Conservation (phyloP, 495 filamentous ascomycete species). For the Penicillium salamii region DNA sequence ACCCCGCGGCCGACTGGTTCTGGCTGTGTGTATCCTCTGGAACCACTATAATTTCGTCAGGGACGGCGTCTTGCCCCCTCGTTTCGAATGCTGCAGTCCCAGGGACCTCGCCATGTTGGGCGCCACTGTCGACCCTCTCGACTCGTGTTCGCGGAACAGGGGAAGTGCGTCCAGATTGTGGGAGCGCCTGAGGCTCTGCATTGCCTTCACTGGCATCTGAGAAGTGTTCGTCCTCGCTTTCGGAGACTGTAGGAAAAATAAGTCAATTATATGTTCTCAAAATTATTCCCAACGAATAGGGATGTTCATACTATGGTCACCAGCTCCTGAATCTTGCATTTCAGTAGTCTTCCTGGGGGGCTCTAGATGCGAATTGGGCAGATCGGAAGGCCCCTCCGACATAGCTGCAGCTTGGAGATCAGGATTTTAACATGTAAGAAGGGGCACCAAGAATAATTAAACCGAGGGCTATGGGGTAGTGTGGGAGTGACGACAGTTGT, state of each 20-base stretch:
- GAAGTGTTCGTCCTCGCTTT: conserved; percentile 82
- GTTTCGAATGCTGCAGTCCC: conserved; percentile 59
- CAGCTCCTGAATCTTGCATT: conserved; percentile 74
- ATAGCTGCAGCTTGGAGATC: conserved; percentile 27
- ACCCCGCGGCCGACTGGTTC: conserved; percentile 39
- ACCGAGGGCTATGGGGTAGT: conserved; percentile 14
- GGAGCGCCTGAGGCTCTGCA: conserved; percentile 32
- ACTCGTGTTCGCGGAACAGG: conserved; percentile 61
- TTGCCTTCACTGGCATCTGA: conserved; percentile 80
- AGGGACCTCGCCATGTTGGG: conserved; percentile 60
- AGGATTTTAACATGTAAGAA: conserved; percentile 19
- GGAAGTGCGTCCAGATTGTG: conserved; percentile 43
- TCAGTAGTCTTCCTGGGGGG: conserved; percentile 64
- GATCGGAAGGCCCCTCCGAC: conserved; percentile 40
- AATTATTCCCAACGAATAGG: conserved; percentile 1
- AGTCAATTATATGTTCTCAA: conserved; percentile 1
- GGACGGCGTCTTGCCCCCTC: conserved; percentile 59
- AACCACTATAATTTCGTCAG: conserved; percentile 62
- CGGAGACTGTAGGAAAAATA: conserved; percentile 43
- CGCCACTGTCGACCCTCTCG: conserved; percentile 56
- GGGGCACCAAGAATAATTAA: conserved; percentile 11
- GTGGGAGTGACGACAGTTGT: conserved; percentile 29
- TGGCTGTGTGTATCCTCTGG: conserved; percentile 53
- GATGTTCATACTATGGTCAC: conserved; percentile 65
- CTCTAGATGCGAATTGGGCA: conserved; percentile 49